A percentile compares a stretch with the other conserved stretches of the same genome.
Evolutionary conservation across 495 filamentous ascomycete species (phyloP).

Genomic region (Penicillium simplicissimum): DNA sequence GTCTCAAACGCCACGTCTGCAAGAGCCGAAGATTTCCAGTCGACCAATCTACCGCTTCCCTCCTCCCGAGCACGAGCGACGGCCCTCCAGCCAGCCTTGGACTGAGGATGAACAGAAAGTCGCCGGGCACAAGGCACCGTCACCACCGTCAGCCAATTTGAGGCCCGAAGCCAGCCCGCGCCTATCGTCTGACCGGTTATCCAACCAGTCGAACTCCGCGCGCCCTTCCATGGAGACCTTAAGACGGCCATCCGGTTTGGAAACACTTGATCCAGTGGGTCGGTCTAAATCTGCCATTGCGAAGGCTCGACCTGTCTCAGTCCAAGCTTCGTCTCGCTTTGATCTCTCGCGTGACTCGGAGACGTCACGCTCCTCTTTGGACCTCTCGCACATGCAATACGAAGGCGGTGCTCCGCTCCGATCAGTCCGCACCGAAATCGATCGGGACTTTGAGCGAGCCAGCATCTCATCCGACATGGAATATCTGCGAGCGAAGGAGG

Average conservation of each 20-base stretch:
- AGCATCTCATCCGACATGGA: conserved; percentile 87
- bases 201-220: conserved; percentile 63
- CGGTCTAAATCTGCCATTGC: conserved; percentile 66
- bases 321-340: conserved; percentile 75
- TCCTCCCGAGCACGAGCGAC: conserved; percentile 51
- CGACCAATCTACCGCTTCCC: conserved; percentile 66
- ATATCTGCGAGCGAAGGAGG: conserved; percentile 80
- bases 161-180: conserved; percentile 52
- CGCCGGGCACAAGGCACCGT: conserved; percentile 22
- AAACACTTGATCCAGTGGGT: conserved; percentile 56
- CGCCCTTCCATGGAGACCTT: conserved; percentile 78
- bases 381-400: conserved; percentile 38
- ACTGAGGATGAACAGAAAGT: conserved; percentile 34
- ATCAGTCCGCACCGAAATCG: conserved; percentile 40
- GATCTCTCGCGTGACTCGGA: conserved; percentile 72
- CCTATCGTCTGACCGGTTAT: conserved; percentile 45
- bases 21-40: conserved; percentile 41
- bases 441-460: conserved; percentile 39
- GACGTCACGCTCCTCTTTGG: conserved; percentile 40
- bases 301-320: conserved; percentile 68
- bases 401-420: conserved; percentile 41
- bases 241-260: conserved; percentile 59
- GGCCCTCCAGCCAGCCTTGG: conserved; percentile 57
- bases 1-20: conserved; percentile 57
- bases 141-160: conserved; percentile 32